Conservation (phyloP, 495 filamentous ascomycete genomes). For the Chaetomium cochliodes region DNA sequence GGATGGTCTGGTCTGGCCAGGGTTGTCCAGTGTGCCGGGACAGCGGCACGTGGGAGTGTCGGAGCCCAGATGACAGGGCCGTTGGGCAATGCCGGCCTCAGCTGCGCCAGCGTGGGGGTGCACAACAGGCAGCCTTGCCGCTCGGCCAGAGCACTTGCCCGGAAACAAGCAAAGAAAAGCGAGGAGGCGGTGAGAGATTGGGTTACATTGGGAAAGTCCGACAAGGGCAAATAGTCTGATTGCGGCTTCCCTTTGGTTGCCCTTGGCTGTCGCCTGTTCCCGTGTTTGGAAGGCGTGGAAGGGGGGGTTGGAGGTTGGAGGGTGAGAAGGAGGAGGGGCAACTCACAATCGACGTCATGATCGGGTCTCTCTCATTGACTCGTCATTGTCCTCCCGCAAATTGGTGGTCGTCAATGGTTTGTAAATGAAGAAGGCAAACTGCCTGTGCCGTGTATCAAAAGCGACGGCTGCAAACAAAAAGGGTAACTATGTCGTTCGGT, state of each 20-base stretch:
- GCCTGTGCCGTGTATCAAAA: background rate
- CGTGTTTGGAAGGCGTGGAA: conserved; percentile 1
- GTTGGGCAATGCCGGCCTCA: conserved; percentile 16
- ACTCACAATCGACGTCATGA: conserved; percentile 52
- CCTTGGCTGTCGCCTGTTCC: background rate
- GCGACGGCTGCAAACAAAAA: conserved; percentile 3
- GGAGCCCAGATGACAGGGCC: conserved; percentile 15
- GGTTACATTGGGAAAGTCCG: conserved; percentile 16
- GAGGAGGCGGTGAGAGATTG: conserved; percentile 28
- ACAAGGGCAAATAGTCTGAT: conserved; percentile 17
- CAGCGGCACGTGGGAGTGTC: conserved; percentile 21
- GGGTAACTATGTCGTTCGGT: too few relatives aligned
- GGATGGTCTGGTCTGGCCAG: background rate
- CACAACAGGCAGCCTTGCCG: conserved; percentile 14
- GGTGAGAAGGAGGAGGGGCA: conserved; percentile 1
- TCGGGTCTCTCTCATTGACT: conserved; percentile 24
- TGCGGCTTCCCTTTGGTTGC: conserved; percentile 1
- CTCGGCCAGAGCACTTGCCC: background rate
- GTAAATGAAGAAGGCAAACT: background rate
- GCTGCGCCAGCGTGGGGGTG: conserved; percentile 17
- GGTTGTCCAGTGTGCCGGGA: conserved; percentile 19
- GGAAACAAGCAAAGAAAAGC: conserved; percentile 7
- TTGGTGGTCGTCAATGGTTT: background rate
- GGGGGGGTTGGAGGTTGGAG: background rate
- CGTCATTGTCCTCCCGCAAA: conserved; percentile 7